A percentile compares a stretch with the other conserved stretches of the same genome.
Evolutionary conservation across 345 rosid genomes (phyloP).

Genomic region (Pistacia atlantica): DNA sequence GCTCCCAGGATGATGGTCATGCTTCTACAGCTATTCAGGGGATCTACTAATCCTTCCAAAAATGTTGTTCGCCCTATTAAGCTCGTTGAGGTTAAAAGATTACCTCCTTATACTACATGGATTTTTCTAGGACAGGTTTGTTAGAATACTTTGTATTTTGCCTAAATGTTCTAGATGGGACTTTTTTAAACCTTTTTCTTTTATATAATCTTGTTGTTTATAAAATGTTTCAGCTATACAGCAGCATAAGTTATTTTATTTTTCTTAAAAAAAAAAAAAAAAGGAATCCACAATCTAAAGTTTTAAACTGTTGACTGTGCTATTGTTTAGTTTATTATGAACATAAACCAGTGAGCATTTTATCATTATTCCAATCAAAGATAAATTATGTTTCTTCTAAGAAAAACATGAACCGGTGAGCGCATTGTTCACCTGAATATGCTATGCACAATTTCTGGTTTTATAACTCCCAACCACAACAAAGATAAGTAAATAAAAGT

Average conservation of each 20-base stretch:
- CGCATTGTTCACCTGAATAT: not conserved
- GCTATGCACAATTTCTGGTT: not conserved
- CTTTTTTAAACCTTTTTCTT: not conserved
- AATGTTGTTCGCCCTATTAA: slow-evolving; percentile 76
- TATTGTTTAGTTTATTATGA: too few relatives aligned
- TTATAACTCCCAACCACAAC: not conserved
- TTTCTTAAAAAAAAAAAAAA: too few relatives aligned
- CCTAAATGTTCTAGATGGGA: not conserved
- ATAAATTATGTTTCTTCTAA: not conserved
- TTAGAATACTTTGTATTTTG: slow-evolving; percentile 8
- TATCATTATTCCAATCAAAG: too few relatives aligned
- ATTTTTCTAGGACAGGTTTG: slow-evolving; percentile 92
- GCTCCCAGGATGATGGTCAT: slow-evolving; percentile 60
- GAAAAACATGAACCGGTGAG: not conserved
- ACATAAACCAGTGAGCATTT: too few relatives aligned
- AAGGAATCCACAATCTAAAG: too few relatives aligned
- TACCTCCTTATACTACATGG: slow-evolving; percentile 98
- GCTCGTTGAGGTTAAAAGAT: slow-evolving; percentile 71
- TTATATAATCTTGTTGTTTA: not conserved
- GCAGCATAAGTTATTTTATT: not conserved
- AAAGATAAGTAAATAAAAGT: not conserved
- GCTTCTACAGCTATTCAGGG: slow-evolving; percentile 61
- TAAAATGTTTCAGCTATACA: not conserved
- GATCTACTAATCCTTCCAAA: slow-evolving; percentile 76
- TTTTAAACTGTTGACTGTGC: too few relatives aligned